Base-by-base conservation (phyloP, 2,329 filamentous ascomycete species). In the Xylariaceae sp. region DNA sequence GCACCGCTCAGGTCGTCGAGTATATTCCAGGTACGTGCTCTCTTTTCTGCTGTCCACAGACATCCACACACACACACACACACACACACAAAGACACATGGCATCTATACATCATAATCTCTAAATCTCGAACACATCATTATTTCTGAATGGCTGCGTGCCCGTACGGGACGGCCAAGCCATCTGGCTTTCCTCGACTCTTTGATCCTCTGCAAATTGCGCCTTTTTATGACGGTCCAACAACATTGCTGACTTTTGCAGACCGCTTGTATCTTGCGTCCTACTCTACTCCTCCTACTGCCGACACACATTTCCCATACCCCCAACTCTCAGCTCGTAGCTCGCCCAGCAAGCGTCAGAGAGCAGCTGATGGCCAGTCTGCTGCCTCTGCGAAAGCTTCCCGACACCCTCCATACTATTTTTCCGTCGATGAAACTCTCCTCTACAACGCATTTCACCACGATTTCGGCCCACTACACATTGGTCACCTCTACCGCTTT, bases 401-500 rank as follows among this genome's bases (percentile, higher is more conserved):
- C 42, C 80, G 55, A 48, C 47, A 78, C 55, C 72, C 83, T 44
- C 93, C 93, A 1, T 91, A 88, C 64, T 98, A 97, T 72, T 98
- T 98, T 69, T 92, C 89, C 40, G 84, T 97, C 56, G 93, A 98
- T 64, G 88, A 95, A 64, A 85, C 77, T 33, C 82, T 98, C 36
- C 78, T 95, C 37, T 98, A 98, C 77, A 98, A 98, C 67, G 91
- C 92, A 23, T 98, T 98, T 70, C 91, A 97, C 70, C 91, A 94
- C 61, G 93, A 98, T 71, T 98, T 98, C 67, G 93, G 93, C 60
- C 93, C 93, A 61, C 76, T 98, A 48, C 93, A 98, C 73, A 95
- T 98, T 57, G 93, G 93, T 21, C 93, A 98, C 66, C 74, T 98
- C 33, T 98, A 97, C 75, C 82, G 93, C 52, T 98, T 97, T 67